These are phyloP conservation scores for Lachnellula hyalina DNA, from an alignment of 2,329 filamentous ascomycete genomes.

Conservation along the genomic window DNA sequence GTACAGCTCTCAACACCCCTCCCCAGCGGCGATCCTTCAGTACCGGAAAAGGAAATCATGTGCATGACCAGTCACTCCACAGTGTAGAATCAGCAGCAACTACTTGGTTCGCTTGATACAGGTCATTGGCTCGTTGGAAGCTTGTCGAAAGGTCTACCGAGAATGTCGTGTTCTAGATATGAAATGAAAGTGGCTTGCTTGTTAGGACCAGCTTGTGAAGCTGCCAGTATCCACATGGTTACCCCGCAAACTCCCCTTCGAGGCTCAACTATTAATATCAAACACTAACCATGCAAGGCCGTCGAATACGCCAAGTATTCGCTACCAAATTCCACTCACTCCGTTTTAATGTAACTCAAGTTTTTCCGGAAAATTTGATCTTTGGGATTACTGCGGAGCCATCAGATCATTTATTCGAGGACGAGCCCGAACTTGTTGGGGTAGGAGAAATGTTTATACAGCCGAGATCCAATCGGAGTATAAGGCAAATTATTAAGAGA, in stretches of 20 bases:
- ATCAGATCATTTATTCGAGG: not conserved
- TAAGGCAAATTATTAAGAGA: not conserved
- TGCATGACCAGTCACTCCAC: too few relatives aligned
- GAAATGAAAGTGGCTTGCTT: too few relatives aligned
- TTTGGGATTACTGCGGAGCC: not conserved
- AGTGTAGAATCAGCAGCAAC: too few relatives aligned
- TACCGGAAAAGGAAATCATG: not conserved
- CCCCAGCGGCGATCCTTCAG: not conserved
- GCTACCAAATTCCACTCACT: not conserved
- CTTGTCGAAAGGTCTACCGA: too few relatives aligned
- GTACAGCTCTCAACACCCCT: not conserved
- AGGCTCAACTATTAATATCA: too few relatives aligned
- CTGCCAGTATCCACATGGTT: too few relatives aligned
- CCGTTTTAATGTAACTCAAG: not conserved
- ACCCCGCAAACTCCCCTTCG: too few relatives aligned
- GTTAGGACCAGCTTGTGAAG: too few relatives aligned
- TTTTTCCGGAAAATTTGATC: not conserved
- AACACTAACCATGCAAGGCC: too few relatives aligned
- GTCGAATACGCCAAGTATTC: not conserved
- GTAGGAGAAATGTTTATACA: not conserved
- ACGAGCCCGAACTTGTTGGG: not conserved
- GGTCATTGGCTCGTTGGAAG: too few relatives aligned
- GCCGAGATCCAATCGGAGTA: not conserved
- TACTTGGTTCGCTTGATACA: too few relatives aligned
- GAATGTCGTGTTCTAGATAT: too few relatives aligned